Base-by-base conservation (phyloP, 106 monocot genomes). In the Hemerocallis citrina region DNA sequence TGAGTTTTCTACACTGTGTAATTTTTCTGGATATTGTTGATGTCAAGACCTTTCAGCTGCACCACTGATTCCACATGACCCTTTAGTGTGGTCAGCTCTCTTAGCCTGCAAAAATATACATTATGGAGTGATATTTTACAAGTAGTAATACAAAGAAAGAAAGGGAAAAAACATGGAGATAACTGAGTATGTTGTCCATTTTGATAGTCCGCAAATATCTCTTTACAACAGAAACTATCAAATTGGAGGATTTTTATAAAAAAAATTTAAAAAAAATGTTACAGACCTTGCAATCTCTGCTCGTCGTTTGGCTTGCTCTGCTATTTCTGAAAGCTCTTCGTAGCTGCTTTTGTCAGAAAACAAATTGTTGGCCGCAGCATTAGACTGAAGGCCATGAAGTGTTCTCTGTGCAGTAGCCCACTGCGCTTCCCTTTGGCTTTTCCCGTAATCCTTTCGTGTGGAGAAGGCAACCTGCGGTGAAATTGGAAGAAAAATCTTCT, bases 311-410 rank as follows among this genome's bases (percentile, higher is more conserved):
- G 92, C 92, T 52, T 92, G 83, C 78, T 92, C 92, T 0, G 92
- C 92, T 3, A 92, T 92, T 68, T 92, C 92, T 5, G 92, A 87
- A 8, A 92, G 87, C 54, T 87, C 92, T 33, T 81, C 69, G 84
- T 92, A 92, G 72, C 80, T 89, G 64, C 64, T 79, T 79, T 90
- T 90, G n/a, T 90, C 89, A 8, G 52, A 10, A 55, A 90, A 85
- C 34, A 90, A 41, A 37, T 50, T 61, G 25, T 46, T 43, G 29
- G 71, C 20, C 30, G 71, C 75, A 17, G 75, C 39, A n/a, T n/a
- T n/a, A 8, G 75, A 45, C 46, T 75, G 80, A 37, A 81, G 80
- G 0, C 80, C 80, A 28, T 81, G 80, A 4, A 75, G 72, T 24
- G 80, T 81, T 64, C 80, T n/a, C n/a, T n/a, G n/a, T n/a, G n/a